Conservation (phyloP, 179 eudicot genomes). For the Silene noctiflora region DNA sequence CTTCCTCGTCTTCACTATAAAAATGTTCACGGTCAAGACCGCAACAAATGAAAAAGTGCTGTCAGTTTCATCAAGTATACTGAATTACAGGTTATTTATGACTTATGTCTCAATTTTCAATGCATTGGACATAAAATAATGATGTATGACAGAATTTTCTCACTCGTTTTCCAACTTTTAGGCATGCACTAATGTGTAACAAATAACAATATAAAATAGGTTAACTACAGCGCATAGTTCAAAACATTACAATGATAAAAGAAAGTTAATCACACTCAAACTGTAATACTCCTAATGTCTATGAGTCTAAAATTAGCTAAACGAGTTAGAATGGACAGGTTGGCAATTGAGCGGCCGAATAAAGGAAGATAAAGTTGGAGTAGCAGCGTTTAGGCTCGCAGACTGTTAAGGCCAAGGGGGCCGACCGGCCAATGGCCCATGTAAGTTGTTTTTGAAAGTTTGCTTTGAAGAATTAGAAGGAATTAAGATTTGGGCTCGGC, state of each 20-base stretch:
- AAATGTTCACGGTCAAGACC: slow-evolving; percentile 19
- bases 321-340: too few species aligned
- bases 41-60: neutral
- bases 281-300: too few species aligned
- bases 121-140: neutral
- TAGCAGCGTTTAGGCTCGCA: too few species aligned
- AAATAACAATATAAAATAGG: neutral
- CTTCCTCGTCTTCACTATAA: slow-evolving; percentile 70
- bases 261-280: neutral
- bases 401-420: too few species aligned
- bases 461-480: too few species aligned
- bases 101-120: neutral
- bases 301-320: too few species aligned
- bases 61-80: neutral
- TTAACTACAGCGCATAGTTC: neutral
- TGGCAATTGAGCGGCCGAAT: too few species aligned
- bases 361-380: too few species aligned
- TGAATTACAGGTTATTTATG: neutral
- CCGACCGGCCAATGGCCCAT: too few species aligned
- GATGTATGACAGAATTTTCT: neutral
- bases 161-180: neutral
- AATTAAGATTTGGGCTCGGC: too few species aligned
- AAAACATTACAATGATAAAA: neutral
- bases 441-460: too few species aligned
- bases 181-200: neutral